Evolutionary conservation across 2,329 filamentous ascomycete genomes (phyloP).

Genomic region (Xylaria hypoxylon): DNA sequence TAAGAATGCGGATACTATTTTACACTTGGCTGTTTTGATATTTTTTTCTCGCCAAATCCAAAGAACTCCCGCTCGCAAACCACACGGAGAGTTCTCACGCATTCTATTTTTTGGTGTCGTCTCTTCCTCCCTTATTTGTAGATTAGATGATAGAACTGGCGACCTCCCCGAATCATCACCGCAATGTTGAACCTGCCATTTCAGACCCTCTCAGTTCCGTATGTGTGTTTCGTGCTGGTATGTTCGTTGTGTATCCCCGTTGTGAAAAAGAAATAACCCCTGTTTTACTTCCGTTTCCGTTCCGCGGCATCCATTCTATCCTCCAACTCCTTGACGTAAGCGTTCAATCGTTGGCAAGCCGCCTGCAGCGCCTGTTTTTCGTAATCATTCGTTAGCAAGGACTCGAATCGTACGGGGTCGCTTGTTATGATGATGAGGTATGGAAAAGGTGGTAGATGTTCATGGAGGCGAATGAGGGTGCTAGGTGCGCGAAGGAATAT

Average conservation of each 20-base stretch:
- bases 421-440: constrained; percentile 11
- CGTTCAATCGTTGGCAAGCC: constrained; percentile 86
- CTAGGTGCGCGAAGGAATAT: constrained; percentile 13
- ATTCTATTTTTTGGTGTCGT: constrained; percentile 11
- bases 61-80: constrained; percentile 37
- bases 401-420: constrained; percentile 12
- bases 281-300: constrained; percentile 71
- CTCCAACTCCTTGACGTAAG: constrained; percentile 85
- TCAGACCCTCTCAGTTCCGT: constrained; percentile 9
- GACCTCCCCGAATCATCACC: constrained; percentile 2
- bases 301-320: constrained; percentile 77
- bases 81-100: constrained; percentile 10
- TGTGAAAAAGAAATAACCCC: constrained; percentile 7
- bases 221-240: constrained; percentile 6
- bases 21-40: constrained; percentile 19
- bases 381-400: constrained; percentile 31
- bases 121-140: constrained; percentile 3
- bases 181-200: constrained; percentile 15
- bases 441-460: not conserved
- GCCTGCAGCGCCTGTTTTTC: constrained; percentile 79
- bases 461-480: constrained; percentile 6
- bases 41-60: constrained; percentile 20
- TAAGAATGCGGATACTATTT: constrained; percentile 32
- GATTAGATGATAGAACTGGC: constrained; percentile 25
- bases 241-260: constrained; percentile 12